phyloP scores from a whole-genome alignment of 768 basidiomycete species.

The Hypholoma fasciculare region DNA sequence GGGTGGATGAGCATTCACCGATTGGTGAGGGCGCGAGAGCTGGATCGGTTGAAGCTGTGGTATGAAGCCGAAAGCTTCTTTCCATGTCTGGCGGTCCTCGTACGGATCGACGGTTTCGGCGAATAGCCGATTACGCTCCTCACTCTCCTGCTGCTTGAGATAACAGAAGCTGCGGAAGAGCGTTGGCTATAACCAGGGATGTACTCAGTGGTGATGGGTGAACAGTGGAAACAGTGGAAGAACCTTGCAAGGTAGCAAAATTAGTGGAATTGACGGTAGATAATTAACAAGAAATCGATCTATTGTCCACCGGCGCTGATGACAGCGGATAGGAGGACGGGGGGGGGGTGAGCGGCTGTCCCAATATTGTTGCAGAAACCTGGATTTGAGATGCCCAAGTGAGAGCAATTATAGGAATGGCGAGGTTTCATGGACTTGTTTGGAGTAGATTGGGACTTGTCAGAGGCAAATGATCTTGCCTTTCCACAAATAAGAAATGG shows the following conservation, averaged over 20 bases:
- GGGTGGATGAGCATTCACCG: no score
- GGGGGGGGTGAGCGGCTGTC: slow-evolving; percentile 50
- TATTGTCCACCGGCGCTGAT: slow-evolving; percentile 46
- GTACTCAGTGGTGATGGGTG: slow-evolving; percentile 42
- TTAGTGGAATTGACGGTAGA: slow-evolving; percentile 24
- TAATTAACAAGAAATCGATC: slow-evolving; percentile 36
- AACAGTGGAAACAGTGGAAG: slow-evolving; percentile 40
- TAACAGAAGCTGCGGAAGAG: slow-evolving; percentile 23
- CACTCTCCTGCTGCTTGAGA: no score
- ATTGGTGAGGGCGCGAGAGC: no score
- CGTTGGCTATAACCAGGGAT: slow-evolving; percentile 26
- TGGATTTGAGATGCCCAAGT: slow-evolving; percentile 35
- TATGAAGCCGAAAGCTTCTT: no score
- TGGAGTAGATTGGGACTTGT: slow-evolving; percentile 34
- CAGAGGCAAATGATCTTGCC: slow-evolving; percentile 37
- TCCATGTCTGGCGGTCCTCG: no score
- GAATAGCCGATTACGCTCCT: no score
- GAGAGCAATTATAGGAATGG: slow-evolving; percentile 34
- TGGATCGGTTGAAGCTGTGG: no score
- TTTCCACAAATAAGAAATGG: slow-evolving; percentile 35
- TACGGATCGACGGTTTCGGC: no score
- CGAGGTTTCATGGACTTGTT: slow-evolving; percentile 31
- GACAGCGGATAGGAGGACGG: slow-evolving; percentile 51
- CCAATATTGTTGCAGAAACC: slow-evolving; percentile 55
- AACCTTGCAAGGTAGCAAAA: slow-evolving; percentile 34